These are phyloP conservation scores for Xylaria sp. DNA, from an alignment of 2,329 filamentous ascomycete genomes.

Conservation along the genomic window DNA sequence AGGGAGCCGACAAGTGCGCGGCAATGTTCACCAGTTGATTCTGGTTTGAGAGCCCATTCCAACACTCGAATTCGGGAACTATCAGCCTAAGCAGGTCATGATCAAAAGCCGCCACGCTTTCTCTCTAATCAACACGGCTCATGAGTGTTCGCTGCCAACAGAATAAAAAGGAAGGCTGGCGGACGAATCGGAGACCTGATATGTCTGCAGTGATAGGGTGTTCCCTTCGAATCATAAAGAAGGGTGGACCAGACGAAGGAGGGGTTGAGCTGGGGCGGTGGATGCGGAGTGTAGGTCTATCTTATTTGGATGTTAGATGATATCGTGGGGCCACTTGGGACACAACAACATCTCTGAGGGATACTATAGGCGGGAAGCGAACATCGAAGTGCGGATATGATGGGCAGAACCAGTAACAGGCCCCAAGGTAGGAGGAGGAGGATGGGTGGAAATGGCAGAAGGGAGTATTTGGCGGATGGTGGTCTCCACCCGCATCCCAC, in stretches of 20 bases:
- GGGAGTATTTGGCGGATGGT: slow-evolving; percentile 35
- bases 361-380: slow-evolving; percentile 48
- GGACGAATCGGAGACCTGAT: slow-evolving; percentile 43
- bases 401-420: slow-evolving; percentile 38
- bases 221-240: slow-evolving; percentile 41
- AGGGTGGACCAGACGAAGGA: slow-evolving; percentile 45
- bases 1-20: slow-evolving; percentile 22
- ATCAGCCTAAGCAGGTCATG: slow-evolving; percentile 37
- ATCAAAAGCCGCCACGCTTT: slow-evolving; percentile 41
- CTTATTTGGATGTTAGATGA: slow-evolving; percentile 49
- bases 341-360: slow-evolving; percentile 32
- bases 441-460: slow-evolving; percentile 44
- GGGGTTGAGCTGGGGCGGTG: slow-evolving; percentile 48
- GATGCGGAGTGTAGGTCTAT: slow-evolving; percentile 46
- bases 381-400: slow-evolving; percentile 44
- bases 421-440: slow-evolving; percentile 42
- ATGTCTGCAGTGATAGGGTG: slow-evolving; percentile 43
- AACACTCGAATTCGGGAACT: slow-evolving; percentile 34
- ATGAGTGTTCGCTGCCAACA: slow-evolving; percentile 31
- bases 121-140: slow-evolving; percentile 41
- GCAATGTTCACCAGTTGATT: slow-evolving; percentile 30
- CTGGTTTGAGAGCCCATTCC: slow-evolving; percentile 36
- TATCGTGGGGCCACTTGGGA: slow-evolving; percentile 48
- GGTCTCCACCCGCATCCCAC: slow-evolving; percentile 35
- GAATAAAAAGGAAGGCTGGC: slow-evolving; percentile 35